Evolutionary conservation across 768 basidiomycete genomes (phyloP).

Genomic region (Amanita subjunquillea): DNA sequence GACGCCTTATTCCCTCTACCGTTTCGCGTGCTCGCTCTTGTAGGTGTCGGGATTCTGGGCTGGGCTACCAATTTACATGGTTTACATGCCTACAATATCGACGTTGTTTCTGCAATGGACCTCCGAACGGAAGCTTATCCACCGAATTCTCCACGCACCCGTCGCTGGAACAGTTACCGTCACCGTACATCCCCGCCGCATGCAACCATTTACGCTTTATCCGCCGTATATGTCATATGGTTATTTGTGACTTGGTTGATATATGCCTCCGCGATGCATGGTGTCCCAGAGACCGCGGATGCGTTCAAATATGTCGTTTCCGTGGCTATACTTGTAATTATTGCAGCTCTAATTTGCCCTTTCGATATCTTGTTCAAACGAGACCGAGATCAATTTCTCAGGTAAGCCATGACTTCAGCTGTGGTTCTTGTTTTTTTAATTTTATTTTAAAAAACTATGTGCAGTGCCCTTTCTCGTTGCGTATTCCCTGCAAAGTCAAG

Average conservation of each 20-base stretch:
- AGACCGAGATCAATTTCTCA: constrained; percentile 70
- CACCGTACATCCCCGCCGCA: constrained; percentile 39
- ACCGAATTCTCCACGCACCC: constrained; percentile 13
- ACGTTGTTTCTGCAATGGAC: constrained; percentile 64
- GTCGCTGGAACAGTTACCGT: constrained; percentile 20
- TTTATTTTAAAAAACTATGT: not conserved
- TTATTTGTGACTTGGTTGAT: constrained; percentile 58
- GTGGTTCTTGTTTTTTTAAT: constrained; percentile 3
- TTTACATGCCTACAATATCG: constrained; percentile 62
- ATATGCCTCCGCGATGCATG: constrained; percentile 52
- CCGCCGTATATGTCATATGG: constrained; percentile 48
- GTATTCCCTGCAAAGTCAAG: constrained; percentile 48
- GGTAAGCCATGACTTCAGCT: constrained; percentile 38
- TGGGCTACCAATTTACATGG: constrained; percentile 94
- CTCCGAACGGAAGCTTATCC: constrained; percentile 29
- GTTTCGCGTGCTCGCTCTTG: constrained; percentile 78
- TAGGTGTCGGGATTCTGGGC: constrained; percentile 70
- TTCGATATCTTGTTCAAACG: constrained; percentile 53
- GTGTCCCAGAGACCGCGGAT: constrained; percentile 54
- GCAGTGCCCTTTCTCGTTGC: constrained; percentile 68
- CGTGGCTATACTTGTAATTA: constrained; percentile 47
- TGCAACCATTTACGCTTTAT: constrained; percentile 56
- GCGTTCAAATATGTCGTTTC: constrained; percentile 68
- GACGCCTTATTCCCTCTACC: constrained; percentile 74
- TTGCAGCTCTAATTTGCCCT: constrained; percentile 55